These are phyloP conservation scores for Conidiobolus incongruus DNA, from an alignment of 371 early-diverging fungal species.

Conservation along the genomic window DNA sequence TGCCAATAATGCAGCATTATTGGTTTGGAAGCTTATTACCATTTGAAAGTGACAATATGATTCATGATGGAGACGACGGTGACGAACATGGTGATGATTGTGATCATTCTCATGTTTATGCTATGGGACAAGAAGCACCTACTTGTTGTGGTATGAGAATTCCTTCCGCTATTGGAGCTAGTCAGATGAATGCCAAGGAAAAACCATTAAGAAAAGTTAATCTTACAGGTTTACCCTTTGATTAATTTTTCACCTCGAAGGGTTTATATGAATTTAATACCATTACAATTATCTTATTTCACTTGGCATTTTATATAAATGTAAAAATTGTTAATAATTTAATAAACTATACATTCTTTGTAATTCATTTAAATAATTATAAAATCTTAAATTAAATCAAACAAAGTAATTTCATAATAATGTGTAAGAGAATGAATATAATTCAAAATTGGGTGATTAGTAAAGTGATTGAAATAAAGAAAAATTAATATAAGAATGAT, in stretches of 20 bases:
- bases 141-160: constrained; percentile 86
- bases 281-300: no score
- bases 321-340: no score
- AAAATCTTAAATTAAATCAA: no score
- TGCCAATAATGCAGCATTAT: constrained; percentile 98
- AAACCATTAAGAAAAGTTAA: background rate
- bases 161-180: constrained; percentile 83
- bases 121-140: constrained; percentile 83
- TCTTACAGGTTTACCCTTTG: background rate
- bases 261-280: no score
- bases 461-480: no score
- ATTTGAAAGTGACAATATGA: constrained; percentile 23
- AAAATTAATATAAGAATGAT: no score
- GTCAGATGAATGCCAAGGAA: constrained; percentile 9
- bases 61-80: constrained; percentile 17
- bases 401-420: no score
- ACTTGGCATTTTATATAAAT: no score
- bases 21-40: constrained; percentile 61
- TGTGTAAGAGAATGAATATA: no score
- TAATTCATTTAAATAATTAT: no score
- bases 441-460: no score
- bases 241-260: background rate
- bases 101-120: constrained; percentile 50
- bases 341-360: no score
- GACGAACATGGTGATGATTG: constrained; percentile 24